Evolutionary conservation across 768 basidiomycete species (phyloP), one percentile per base, ranked within the genome.

Genomic region (Bullera alba): DNA sequence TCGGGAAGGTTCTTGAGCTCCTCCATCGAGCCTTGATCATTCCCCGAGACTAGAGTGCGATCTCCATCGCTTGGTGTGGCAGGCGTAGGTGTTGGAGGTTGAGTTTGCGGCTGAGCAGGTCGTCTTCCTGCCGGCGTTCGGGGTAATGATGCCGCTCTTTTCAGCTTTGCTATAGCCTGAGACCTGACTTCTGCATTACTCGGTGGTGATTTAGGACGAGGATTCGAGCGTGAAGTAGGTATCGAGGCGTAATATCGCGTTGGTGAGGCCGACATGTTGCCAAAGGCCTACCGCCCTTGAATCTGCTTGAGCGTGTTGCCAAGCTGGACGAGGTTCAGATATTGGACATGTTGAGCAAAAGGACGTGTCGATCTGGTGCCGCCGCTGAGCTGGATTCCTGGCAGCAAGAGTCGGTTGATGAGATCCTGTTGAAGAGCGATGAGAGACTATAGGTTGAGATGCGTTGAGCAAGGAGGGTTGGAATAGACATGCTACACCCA

Each of bases 51-150:
- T 25, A 17, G n/a, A n/a, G n/a, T n/a, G n/a, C n/a, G n/a, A n/a
- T n/a, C n/a, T n/a, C n/a, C n/a, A n/a, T n/a, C n/a, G n/a, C n/a
- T n/a, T n/a, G n/a, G n/a, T n/a, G n/a, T n/a, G n/a, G n/a, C n/a
- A 39, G 12, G 12, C 19, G 37, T 39, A 7, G 10, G 37, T 12
- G 37, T 12, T 21, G 37, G 8, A 21, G 8, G 7, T 10, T 7
- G 12, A 21, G 12, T 39, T 10, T 21, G 8, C 19, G 37, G 37
- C 16, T 65, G 57, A 17, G 67, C 62, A 0, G 88, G 89, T 36
- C 90, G 78, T 48, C 89, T 76, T 6, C 89, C 89, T 71, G 89
- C 86, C 71, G 89, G 89, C 83, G 87, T 87, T 54, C 90, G 79
- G 30, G 90, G 91, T 25, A 93, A 74, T 15, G 89, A 92, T 48